Conservation (phyloP, 805 yeast genomes). For the Kluyveromyces aestuarii region DNA sequence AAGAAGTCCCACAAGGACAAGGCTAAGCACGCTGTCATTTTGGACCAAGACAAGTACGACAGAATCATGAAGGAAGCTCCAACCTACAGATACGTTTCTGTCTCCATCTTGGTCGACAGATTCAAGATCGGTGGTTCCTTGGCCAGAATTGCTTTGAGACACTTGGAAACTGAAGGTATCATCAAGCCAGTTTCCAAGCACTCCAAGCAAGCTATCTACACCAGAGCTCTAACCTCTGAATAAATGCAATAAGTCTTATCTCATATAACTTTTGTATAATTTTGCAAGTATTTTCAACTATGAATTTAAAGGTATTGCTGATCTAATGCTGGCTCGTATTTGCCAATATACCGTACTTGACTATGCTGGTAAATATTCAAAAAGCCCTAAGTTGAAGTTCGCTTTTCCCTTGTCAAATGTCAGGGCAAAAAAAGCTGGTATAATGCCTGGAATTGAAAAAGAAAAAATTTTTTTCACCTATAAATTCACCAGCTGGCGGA, state of each 20-base stretch:
- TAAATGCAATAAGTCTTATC: constrained; percentile 26
- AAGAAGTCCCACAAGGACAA: constrained; percentile 99
- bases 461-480: no score
- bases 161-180: constrained; percentile 90
- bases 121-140: constrained; percentile 98
- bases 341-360: neutral
- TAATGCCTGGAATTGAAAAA: neutral
- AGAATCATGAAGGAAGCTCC: constrained; percentile 99
- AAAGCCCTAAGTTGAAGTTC: no score
- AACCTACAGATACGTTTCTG: constrained; percentile 96
- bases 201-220: constrained; percentile 96
- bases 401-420: no score
- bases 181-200: constrained; percentile 91
- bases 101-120: constrained; percentile 97
- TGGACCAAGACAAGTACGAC: constrained; percentile 98
- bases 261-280: constrained; percentile 2
- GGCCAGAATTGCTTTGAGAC: constrained; percentile 96
- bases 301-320: neutral
- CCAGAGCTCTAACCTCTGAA: constrained; percentile 64
- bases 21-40: constrained; percentile 96
- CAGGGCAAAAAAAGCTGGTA: neutral
- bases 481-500: no score
- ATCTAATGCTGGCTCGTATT: neutral
- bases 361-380: no score
- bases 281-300: neutral